Base-by-base conservation (phyloP, 257 asterid species). In the Penstemon davidsonii region DNA sequence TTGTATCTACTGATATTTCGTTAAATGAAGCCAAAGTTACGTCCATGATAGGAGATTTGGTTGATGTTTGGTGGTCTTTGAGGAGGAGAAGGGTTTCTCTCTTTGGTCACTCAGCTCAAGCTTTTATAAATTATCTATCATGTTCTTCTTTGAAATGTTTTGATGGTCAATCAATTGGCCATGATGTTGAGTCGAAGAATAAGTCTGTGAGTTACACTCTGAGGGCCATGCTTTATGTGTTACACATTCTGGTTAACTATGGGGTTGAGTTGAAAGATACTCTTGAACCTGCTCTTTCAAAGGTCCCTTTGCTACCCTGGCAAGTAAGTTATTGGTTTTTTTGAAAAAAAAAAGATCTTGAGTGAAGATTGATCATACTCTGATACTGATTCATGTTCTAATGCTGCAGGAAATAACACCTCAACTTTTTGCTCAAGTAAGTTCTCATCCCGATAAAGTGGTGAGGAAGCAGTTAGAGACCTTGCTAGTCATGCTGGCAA, bases 231-330 rank as follows among this genome's bases (percentile, higher is more conserved):
- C 90, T 91, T 19, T 82, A 85, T 62, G 92, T 94, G 68, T 75
- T 90, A 76, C 80, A 85, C 71, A 91, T 91, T 87, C 92, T 94
- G 74, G 96, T 94, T 75, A 88, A 82, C 80, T 94, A 87, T 73
- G 99, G 99, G 50, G 86, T 81, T 64, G 96, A 93, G 88, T 80
- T 91, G 76, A 79, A 82, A 60, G 97, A 88, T 78, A 83, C 76
- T 62, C 89, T 94, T 76, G 95, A 85, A 75, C 87, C 92, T 67
- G 89, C 92, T 69, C 92, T 94, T 51, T 87, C 88, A 25, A 83
- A 81, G 76, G 95, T 87, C 74, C 97, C 99, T 74, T 76, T 94
- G 84, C 81, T 86, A 73, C 97, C 97, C 59, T 94, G 96, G 99
- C 97, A 94, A 96, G 99, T 91, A 82, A 76, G 81, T 15, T 55